phyloP scores from a whole-genome alignment of 768 basidiomycete species.

The Boletus tylopilopsis region DNA sequence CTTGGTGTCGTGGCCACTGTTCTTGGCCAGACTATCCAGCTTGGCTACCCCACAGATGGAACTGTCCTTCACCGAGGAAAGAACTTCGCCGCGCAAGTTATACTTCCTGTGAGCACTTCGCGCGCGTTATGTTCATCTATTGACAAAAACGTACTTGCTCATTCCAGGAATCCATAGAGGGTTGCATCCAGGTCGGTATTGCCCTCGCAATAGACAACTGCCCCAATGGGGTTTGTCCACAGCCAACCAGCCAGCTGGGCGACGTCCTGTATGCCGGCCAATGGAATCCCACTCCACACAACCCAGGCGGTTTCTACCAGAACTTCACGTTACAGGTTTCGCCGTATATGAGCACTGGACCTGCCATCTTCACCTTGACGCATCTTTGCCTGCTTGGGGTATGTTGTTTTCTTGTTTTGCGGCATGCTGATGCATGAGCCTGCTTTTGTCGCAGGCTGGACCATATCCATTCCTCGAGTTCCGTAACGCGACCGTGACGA shows the following conservation, averaged over 20 bases:
- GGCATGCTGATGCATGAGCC: not conserved
- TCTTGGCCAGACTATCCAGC: constrained; percentile 27
- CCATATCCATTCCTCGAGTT: constrained; percentile 28
- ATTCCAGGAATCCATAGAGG: constrained; percentile 16
- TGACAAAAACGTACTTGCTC: not conserved
- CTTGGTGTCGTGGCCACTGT: constrained; percentile 3
- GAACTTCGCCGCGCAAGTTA: constrained; percentile 17
- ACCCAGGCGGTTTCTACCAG: constrained; percentile 23
- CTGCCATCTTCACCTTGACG: constrained; percentile 28
- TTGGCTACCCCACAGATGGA: constrained; percentile 22
- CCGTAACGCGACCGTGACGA: constrained; percentile 22
- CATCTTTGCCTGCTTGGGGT: constrained; percentile 31
- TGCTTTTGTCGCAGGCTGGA: constrained; percentile 13
- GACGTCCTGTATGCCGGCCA: constrained; percentile 28
- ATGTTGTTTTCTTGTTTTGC: not conserved
- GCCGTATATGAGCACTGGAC: constrained; percentile 5
- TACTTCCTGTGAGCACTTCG: constrained; percentile 24
- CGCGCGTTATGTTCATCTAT: constrained; percentile 18
- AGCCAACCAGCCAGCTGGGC: constrained; percentile 19
- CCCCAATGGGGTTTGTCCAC: constrained; percentile 20
- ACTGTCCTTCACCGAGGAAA: constrained; percentile 14
- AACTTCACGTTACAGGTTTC: constrained; percentile 26
- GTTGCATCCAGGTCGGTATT: constrained; percentile 29
- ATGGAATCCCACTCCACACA: constrained; percentile 21
- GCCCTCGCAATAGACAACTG: constrained; percentile 25